Evolutionary conservation across 202 grass and related monocot species (phyloP).

Genomic region (Carex arenaria): DNA sequence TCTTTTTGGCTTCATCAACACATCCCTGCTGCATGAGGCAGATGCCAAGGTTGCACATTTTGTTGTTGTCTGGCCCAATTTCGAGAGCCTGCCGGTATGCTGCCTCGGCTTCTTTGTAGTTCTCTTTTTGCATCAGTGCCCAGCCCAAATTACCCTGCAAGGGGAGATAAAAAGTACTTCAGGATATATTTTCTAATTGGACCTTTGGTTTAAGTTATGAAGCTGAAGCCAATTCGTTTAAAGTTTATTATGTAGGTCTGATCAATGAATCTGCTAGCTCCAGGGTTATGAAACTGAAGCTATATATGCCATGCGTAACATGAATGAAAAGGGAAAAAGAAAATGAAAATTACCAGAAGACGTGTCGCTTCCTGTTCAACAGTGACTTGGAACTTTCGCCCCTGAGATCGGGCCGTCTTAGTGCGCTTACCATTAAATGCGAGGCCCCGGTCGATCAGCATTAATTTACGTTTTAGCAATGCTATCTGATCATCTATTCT

Average conservation of each 20-base stretch:
- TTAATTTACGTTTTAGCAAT: conserved; percentile 79
- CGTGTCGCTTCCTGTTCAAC: conserved; percentile 90
- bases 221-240: not conserved
- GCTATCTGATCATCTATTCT: conserved; percentile 84
- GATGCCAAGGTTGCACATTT: conserved; percentile 98
- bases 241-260: not conserved
- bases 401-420: conserved; percentile 88
- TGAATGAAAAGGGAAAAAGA: not conserved
- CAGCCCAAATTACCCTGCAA: conserved; percentile 92
- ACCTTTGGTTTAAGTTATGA: not conserved
- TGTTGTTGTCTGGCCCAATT: conserved; percentile 91
- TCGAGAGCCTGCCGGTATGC: conserved; percentile 72
- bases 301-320: not conserved
- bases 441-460: conserved; percentile 64
- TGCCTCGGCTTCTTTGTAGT: conserved; percentile 79
- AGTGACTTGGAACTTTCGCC: conserved; percentile 94
- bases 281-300: not conserved
- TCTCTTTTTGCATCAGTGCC: conserved; percentile 98
- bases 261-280: not conserved
- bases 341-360: conserved; percentile 53
- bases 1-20: conserved; percentile 85
- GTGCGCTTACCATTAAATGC: conserved; percentile 97
- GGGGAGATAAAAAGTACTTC: not conserved
- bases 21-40: conserved; percentile 88
- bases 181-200: not conserved